These are phyloP conservation scores for Phytophthora pseudosyringae DNA, from an alignment of 352 stramenopile genomes.

Conservation along the genomic window DNA sequence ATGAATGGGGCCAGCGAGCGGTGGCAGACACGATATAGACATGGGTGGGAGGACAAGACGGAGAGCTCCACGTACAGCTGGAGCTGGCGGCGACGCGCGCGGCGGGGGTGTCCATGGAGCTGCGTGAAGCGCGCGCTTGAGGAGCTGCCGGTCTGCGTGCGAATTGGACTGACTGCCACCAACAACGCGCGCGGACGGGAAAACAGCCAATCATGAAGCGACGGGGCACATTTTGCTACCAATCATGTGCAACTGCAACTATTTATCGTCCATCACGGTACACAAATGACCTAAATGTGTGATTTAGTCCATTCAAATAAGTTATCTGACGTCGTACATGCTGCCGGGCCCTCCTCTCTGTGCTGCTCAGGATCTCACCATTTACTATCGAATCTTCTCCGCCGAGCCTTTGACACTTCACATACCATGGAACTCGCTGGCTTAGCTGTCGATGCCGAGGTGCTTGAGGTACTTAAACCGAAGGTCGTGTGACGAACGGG, in stretches of 20 bases:
- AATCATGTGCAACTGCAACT: conserved; percentile 12
- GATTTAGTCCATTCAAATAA: conserved; percentile 36
- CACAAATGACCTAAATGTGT: conserved; percentile 5
- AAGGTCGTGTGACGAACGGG: conserved; percentile 75
- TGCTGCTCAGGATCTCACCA: not conserved
- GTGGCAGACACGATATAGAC: not conserved
- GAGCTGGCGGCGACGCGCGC: conserved; percentile 4
- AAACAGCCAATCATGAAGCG: conserved; percentile 5
- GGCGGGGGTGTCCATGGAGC: conserved; percentile 30
- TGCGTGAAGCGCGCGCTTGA: conserved; percentile 21
- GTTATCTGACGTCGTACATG: conserved; percentile 28
- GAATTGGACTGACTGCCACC: conserved; percentile 27
- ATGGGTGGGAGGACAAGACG: conserved; percentile 1
- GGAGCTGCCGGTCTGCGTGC: conserved; percentile 1
- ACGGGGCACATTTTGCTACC: conserved; percentile 1
- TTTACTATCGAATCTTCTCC: conserved; percentile 17
- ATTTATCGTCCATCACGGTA: conserved; percentile 14
- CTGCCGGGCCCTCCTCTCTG: not conserved
- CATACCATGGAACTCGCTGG: not conserved
- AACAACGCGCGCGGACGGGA: conserved; percentile 7
- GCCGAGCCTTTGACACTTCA: not conserved
- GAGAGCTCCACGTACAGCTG: conserved; percentile 30
- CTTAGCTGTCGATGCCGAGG: conserved; percentile 79
- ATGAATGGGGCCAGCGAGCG: not conserved
- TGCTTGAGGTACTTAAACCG: conserved; percentile 91